These are phyloP conservation scores for Boletus subcaerulescens DNA, from an alignment of 768 basidiomycete genomes.

Conservation along the genomic window DNA sequence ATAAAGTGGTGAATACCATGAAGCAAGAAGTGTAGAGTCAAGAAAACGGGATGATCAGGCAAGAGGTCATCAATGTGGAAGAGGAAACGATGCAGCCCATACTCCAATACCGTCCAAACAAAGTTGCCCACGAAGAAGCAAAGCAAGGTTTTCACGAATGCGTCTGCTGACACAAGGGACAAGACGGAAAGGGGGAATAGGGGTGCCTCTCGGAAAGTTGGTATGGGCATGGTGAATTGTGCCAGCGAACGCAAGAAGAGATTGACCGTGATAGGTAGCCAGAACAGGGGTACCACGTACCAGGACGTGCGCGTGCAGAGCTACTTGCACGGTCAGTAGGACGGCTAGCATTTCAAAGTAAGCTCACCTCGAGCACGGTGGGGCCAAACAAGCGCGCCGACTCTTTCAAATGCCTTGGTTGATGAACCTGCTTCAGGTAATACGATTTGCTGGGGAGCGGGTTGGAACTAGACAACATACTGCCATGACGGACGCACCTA, in stretches of 20 bases:
- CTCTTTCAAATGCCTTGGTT: conserved; percentile 82
- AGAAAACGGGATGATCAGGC: conserved; percentile 76
- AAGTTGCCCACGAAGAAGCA: conserved; percentile 86
- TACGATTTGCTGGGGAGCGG: conserved; percentile 71
- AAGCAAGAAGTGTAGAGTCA: conserved; percentile 86
- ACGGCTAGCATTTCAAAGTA: no score
- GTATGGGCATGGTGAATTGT: conserved; percentile 74
- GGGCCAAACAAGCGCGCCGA: conserved; percentile 88
- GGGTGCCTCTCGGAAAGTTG: conserved; percentile 58
- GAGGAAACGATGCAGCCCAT: conserved; percentile 89
- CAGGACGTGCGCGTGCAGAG: conserved; percentile 83
- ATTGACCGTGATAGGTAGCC: conserved; percentile 84
- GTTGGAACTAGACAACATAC: neutral
- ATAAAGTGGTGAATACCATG: conserved; percentile 98
- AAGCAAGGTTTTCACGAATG: conserved; percentile 50
- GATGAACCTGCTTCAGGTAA: conserved; percentile 95
- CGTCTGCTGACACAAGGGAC: conserved; percentile 45
- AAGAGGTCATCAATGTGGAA: conserved; percentile 91
- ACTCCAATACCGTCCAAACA: conserved; percentile 94
- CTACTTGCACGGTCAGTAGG: conserved; percentile 34
- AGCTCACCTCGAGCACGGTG: conserved; percentile 69
- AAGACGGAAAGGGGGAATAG: conserved; percentile 51
- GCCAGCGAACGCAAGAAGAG: conserved; percentile 78
- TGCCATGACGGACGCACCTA: conserved; percentile 45
- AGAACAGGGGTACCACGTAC: conserved; percentile 90